phyloP scores from a whole-genome alignment of 306 rosid genomes.

The Glycine soja region DNA sequence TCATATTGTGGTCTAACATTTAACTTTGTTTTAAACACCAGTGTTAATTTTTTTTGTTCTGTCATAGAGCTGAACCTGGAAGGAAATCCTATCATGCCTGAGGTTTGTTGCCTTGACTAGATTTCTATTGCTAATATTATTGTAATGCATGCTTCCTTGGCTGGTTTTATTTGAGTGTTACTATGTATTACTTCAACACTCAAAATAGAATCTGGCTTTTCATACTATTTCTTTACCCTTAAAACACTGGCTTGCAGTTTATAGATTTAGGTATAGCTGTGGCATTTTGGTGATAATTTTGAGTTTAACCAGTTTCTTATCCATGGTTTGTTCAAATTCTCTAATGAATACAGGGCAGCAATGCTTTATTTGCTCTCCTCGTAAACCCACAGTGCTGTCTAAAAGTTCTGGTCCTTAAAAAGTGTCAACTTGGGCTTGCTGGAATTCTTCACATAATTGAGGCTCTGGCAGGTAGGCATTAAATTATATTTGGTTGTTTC shows the following conservation, averaged over 20 bases:
- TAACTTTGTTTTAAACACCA: slow-evolving; percentile 53
- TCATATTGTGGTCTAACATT: slow-evolving; percentile 77
- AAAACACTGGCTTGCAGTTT: slow-evolving; percentile 28
- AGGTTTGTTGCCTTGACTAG: slow-evolving; percentile 63
- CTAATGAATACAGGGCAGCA: slow-evolving; percentile 65
- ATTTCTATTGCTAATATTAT: slow-evolving; percentile 35
- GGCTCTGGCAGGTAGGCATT: slow-evolving; percentile 71
- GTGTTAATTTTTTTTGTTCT: slow-evolving; percentile 54
- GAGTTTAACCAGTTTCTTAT: slow-evolving; percentile 23
- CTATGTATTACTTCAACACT: slow-evolving; percentile 10
- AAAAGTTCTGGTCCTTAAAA: slow-evolving; percentile 73
- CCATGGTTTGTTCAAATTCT: slow-evolving; percentile 36
- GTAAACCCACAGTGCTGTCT: slow-evolving; percentile 72
- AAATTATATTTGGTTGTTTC: slow-evolving; percentile 18
- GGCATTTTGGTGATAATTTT: slow-evolving; percentile 26
- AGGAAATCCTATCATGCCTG: slow-evolving; percentile 73
- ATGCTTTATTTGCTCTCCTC: slow-evolving; percentile 67
- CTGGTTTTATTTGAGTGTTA: slow-evolving; percentile 34
- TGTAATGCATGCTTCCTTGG: slow-evolving; percentile 38
- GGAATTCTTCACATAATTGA: slow-evolving; percentile 76
- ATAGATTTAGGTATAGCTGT: slow-evolving; percentile 28
- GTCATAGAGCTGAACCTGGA: slow-evolving; percentile 79
- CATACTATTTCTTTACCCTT: slow-evolving; percentile 22
- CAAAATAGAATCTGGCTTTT: slow-evolving; percentile 25
- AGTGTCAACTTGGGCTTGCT: slow-evolving; percentile 78